These are phyloP conservation scores for Gryganskiella cystojenkinii DNA, from an alignment of 192 early-diverging fungal genomes.

Conservation along the genomic window DNA sequence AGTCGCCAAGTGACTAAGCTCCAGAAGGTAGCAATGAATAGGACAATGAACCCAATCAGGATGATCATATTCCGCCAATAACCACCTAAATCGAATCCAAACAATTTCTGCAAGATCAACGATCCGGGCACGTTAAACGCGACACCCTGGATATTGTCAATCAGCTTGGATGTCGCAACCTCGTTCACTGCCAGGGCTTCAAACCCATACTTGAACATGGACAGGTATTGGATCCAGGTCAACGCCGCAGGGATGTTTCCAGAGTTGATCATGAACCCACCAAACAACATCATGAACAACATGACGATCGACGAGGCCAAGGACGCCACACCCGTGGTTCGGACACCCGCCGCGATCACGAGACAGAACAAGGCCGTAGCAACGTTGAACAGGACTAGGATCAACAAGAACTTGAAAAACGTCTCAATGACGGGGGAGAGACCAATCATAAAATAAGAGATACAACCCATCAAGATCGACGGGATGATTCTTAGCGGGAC, in stretches of 20 bases:
- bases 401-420: conserved; percentile 68
- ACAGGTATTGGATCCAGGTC: conserved; percentile 77
- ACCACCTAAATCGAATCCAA: conserved; percentile 26
- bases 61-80: conserved; percentile 20
- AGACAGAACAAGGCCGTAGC: conserved; percentile 71
- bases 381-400: conserved; percentile 73
- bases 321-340: conserved; percentile 67
- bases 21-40: conserved; percentile 10
- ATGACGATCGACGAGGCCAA: conserved; percentile 71
- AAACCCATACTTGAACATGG: conserved; percentile 78
- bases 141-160: conserved; percentile 51
- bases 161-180: conserved; percentile 14
- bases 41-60: conserved; percentile 7
- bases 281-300: conserved; percentile 83
- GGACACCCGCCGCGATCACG: conserved; percentile 65
- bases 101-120: conserved; percentile 29
- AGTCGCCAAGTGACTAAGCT: conserved; percentile 10
- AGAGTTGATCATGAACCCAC: conserved; percentile 78
- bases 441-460: conserved; percentile 80
- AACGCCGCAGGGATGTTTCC: conserved; percentile 69
- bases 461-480: conserved; percentile 68
- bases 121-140: conserved; percentile 32
- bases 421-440: conserved; percentile 55
- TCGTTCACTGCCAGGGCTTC: conserved; percentile 81
- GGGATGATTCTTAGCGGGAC: conserved; percentile 76